Evolutionary conservation across 495 filamentous ascomycete genomes (phyloP), one percentile per base, ranked within the genome.

Genomic region (Lentithecium fluviatile): DNA sequence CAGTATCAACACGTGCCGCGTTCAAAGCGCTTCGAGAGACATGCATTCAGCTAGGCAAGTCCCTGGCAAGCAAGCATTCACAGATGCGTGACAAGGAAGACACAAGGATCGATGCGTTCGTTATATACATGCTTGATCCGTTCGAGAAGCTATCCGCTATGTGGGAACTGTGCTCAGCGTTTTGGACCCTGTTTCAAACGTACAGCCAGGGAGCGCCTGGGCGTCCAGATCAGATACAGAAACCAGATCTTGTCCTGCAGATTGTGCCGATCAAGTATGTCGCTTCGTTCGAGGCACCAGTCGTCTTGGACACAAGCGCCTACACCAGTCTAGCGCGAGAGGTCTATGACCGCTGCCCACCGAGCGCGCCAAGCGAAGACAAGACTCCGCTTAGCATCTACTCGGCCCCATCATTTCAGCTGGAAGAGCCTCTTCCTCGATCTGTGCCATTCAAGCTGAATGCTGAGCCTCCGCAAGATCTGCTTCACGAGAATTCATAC

Each of bases 91-190:
- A 71, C 42, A 73, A 77, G n/a, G 76, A 79, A 43, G 92, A 89
- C 55, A 55, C 59, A 17, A 62, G 62, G n/a, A 66, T 71, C 21
- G 64, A 70, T 37, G 70, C 71, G 3, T 83, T 88, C 47, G 89
- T 97, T 17, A 77, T 97, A n/a, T 96, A 91, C 69, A 85, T 96
- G 40, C 75, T 96, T 45, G 91, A 97, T 67, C 84, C 86, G 0
- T 88, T 90, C 38, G 76, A 82, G 6, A 76, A 82, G 51, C 76
- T 85, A 15, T 76, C 79, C 25, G 81, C 86, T 12, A 77, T 91
- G 12, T 84, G 89, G 21, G 83, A 91, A 62, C 83, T 93, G 8
- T 96, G 90, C 66, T 79, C 84, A 11, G 88, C 86, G 17, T 95
- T 95, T 69, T 85, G 86, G 70, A 76, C 82, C 34, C 80, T 97